Base-by-base conservation (phyloP, 192 early-diverging fungal species). In the Coemansia guatemalensis region DNA sequence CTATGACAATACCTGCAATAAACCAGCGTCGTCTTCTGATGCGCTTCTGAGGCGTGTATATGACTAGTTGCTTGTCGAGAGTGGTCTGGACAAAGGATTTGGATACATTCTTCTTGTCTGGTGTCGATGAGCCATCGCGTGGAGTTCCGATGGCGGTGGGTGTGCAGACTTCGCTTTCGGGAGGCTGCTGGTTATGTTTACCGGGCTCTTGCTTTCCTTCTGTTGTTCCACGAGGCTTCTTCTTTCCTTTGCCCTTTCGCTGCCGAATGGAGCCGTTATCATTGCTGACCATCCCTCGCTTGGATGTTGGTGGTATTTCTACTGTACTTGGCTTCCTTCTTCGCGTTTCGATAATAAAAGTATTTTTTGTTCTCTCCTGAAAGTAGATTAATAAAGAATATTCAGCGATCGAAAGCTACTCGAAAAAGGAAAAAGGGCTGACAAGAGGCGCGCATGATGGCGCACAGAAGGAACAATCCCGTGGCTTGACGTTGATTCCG, bases 1-100 rank as follows among this genome's bases (percentile, higher is more conserved):
- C 88, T 48, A 87, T 64, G n/a, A 84, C 50, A 21, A 89, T 83
- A 29, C 88, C 88, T 18, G 84, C 67, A 32, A 85, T 62, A 21
- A 89, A 81, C 73, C 76, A 83, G 32, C 75, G 62, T 29, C 82
- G 69, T 11, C 76, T 69, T 33, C 65, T 64, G 26, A 70, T 56
- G 25, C 76, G 71, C 24, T 39, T 54, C 20, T 53, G 33, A 22
- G 50, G 65, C 48, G 49, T 24, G 53, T 74, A 41, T 24, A 57
- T 51, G 26, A n/a, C 53, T 12, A 65, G 53, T 23, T 39, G 44
- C 24, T 33, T 25, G 24, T 53, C 51, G 23, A 62, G 62, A 20
- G 21, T 44, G 5, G 55, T 56, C n/a, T 53, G 48, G 5, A 53
- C 64, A 18, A 58, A 26, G 21, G 52, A 8, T 53, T n/a, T 53